Evolutionary conservation across 2,329 filamentous ascomycete genomes (phyloP), one percentile per base, ranked within the genome.

Genomic region (Huntiella savannae): DNA sequence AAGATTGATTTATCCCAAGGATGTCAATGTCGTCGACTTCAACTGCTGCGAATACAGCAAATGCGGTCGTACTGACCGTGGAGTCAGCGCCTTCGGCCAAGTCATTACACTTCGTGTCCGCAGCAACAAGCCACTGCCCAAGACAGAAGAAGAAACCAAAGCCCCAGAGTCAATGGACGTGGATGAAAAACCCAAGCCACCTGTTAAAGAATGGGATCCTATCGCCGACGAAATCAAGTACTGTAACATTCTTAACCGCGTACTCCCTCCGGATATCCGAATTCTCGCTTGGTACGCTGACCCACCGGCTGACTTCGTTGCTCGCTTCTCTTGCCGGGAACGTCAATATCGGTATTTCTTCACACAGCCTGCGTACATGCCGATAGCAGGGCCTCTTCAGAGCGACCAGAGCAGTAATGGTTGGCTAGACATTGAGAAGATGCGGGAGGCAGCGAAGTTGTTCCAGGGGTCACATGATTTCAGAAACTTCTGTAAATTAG

Each of bases 301-400:
- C 28, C 83, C 82, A 12, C 84, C 87, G 0, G 63, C 71, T 6
- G 73, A 74, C 51, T 98, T 98, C 61, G 86, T 83, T 33, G 91
- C 91, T 4, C 78, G 91, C 36, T 95, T 95, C 69, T 86, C 82
- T 46, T 98, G 91, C 62, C 76, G 80, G 51, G 86, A 95, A 62
- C 73, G 91, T 16, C 79, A 82, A 53, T 98, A 98, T 65, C 78
- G 84, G 49, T 98, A 98, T 63, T 96, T 94, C 67, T 98, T 98
- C 66, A 96, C 91, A 0, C 85, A 95, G 58, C 91, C 91, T 0
- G 83, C 82, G 1, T 94, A 85, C 57, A 66, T 75, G 2, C 85
- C 85, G 0, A 47, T 50, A n/a, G 45, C 48, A 12, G 45, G 33
- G 7, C 61, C 60, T 1, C 50, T 57, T 5, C 51, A 56, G 17